Percentiles rank a stretch among this genome's conserved stretches.
Conservation (phyloP, 768 basidiomycete genomes). For the Rhodotorula babjevae region DNA sequence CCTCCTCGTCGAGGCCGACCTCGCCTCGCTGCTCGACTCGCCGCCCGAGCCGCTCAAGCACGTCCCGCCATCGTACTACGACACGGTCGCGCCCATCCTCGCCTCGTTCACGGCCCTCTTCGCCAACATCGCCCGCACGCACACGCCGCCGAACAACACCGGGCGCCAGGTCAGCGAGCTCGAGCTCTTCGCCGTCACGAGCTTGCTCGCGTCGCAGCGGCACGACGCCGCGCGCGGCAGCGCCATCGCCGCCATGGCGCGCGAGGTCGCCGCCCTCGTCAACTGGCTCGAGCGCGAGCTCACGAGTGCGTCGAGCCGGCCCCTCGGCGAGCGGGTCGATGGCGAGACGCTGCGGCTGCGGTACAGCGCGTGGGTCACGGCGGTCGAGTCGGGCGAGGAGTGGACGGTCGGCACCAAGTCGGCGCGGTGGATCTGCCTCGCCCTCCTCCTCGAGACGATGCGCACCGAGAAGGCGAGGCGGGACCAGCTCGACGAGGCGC, state of each 20-base stretch:
- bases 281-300: slow-evolving; percentile 10
- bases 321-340: not conserved
- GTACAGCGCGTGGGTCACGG: slow-evolving; percentile 2
- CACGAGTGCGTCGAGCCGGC: not conserved
- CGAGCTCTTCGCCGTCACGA: slow-evolving; percentile 18
- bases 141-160: not conserved
- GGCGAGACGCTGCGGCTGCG: not conserved
- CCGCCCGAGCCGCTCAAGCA: not conserved
- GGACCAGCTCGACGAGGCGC: not conserved
- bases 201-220: slow-evolving; percentile 1
- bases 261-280: not conserved
- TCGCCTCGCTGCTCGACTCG: not conserved
- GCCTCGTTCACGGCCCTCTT: slow-evolving; percentile 1
- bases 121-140: not conserved
- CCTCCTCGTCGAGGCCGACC: not conserved
- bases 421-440: slow-evolving; percentile 10
- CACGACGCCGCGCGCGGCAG: slow-evolving; percentile 8
- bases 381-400: not conserved
- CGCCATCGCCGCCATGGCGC: slow-evolving; percentile 4
- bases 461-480: not conserved
- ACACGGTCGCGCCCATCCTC: not conserved
- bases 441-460: slow-evolving; percentile 10
- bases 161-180: slow-evolving; percentile 5
- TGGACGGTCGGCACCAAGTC: not conserved
- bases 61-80: not conserved